These are phyloP conservation scores for Schizopora paradoxa DNA, from an alignment of 1,284 basidiomycete species.

Conservation along the genomic window DNA sequence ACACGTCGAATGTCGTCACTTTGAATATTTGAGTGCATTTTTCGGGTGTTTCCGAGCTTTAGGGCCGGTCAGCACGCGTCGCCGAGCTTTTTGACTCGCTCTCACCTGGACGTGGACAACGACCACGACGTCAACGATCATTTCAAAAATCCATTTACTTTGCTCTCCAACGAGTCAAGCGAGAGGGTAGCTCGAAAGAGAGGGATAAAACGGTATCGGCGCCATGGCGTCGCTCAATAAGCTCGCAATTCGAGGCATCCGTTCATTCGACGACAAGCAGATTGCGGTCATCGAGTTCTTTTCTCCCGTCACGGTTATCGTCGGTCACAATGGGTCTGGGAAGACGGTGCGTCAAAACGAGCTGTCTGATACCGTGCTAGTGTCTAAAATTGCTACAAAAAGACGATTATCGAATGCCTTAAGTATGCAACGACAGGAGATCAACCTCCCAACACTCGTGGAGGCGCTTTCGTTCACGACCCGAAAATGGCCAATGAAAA, in stretches of 20 bases:
- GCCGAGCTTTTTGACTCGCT: too few relatives aligned
- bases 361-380: neutral
- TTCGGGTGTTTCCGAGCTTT: too few relatives aligned
- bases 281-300: constrained; percentile 97
- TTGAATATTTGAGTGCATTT: too few relatives aligned
- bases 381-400: constrained; percentile 7
- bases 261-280: constrained; percentile 92
- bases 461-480: constrained; percentile 97
- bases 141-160: too few relatives aligned
- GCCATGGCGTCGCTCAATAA: constrained; percentile 90
- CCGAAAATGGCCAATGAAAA: constrained; percentile 99
- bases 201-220: too few relatives aligned
- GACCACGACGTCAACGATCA: too few relatives aligned
- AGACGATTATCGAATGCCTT: constrained; percentile 97
- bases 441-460: constrained; percentile 95
- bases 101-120: too few relatives aligned
- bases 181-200: too few relatives aligned
- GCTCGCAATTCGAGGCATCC: constrained; percentile 81
- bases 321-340: constrained; percentile 97
- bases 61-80: too few relatives aligned
- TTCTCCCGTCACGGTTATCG: constrained; percentile 96
- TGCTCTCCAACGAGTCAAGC: too few relatives aligned
- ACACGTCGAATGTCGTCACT: too few relatives aligned
- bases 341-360: constrained; percentile 63
- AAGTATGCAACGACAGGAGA: constrained; percentile 99